Conservation (phyloP, 441 rosid genomes). For the Erodium texanum region DNA sequence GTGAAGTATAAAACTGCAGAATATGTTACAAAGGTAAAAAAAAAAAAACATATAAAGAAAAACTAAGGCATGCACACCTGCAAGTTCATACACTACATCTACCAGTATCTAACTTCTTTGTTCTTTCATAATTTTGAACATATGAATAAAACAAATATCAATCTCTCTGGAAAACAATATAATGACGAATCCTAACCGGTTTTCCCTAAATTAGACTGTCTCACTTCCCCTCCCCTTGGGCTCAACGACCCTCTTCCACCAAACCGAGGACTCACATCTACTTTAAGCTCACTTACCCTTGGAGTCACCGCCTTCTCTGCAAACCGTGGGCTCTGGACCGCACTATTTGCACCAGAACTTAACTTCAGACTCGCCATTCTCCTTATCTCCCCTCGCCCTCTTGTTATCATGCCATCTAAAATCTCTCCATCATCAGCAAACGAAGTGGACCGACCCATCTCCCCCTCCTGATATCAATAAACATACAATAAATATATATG, state of each 20-base stretch:
- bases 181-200: conserved; percentile 25
- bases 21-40: too few species aligned
- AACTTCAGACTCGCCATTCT: conserved; percentile 35
- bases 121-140: too few species aligned
- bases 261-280: conserved; percentile 38
- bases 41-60: too few species aligned
- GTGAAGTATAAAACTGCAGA: too few species aligned
- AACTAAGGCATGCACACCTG: too few species aligned
- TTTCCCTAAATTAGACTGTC: conserved; percentile 57
- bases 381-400: conserved; percentile 59
- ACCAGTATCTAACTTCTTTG: too few species aligned
- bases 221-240: conserved; percentile 43
- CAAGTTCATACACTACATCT: too few species aligned
- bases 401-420: conserved; percentile 50
- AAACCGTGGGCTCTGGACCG: conserved; percentile 46
- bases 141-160: too few species aligned
- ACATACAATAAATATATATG: too few species aligned
- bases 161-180: too few species aligned
- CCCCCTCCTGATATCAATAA: conserved; percentile 28
- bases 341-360: conserved; percentile 28
- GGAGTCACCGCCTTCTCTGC: conserved; percentile 49
- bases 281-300: conserved; percentile 46
- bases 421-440: conserved; percentile 55
- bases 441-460: conserved; percentile 45
- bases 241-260: conserved; percentile 53